phyloP scores from a whole-genome alignment of 768 basidiomycete species.

The Hypsizygus marmoreus region DNA sequence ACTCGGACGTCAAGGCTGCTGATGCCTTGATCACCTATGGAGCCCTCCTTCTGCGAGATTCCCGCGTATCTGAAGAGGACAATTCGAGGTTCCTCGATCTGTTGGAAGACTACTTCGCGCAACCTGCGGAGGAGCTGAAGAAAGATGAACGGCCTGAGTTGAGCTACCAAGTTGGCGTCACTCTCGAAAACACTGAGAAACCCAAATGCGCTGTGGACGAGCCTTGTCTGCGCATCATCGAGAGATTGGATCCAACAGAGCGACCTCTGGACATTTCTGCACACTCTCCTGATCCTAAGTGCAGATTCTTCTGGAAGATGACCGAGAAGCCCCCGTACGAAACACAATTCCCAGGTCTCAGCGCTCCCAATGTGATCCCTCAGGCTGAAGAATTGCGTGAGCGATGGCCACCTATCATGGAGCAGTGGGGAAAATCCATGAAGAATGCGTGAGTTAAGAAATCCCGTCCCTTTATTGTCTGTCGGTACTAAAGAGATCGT shows the following conservation, averaged over 20 bases:
- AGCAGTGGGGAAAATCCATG: slow-evolving; percentile 88
- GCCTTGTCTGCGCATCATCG: slow-evolving; percentile 81
- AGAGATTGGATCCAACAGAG: slow-evolving; percentile 71
- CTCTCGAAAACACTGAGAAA: slow-evolving; percentile 95
- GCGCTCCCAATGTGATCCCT: slow-evolving; percentile 84
- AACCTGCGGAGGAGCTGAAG: slow-evolving; percentile 59
- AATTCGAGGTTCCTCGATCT: slow-evolving; percentile 85
- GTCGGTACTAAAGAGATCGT: no score
- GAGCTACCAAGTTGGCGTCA: slow-evolving; percentile 91
- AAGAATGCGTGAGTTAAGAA: slow-evolving; percentile 85
- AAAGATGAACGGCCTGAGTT: slow-evolving; percentile 84
- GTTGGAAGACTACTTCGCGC: slow-evolving; percentile 91
- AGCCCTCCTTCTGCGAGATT: slow-evolving; percentile 84
- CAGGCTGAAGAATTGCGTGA: slow-evolving; percentile 53
- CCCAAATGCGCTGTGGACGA: slow-evolving; percentile 83
- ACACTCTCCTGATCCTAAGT: slow-evolving; percentile 90
- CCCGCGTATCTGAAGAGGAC: slow-evolving; percentile 79
- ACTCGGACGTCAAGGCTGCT: slow-evolving; percentile 56
- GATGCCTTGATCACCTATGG: slow-evolving; percentile 83
- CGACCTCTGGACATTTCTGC: slow-evolving; percentile 82
- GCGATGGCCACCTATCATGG: slow-evolving; percentile 74
- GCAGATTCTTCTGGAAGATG: slow-evolving; percentile 93
- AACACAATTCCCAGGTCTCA: slow-evolving; percentile 74
- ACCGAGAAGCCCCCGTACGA: slow-evolving; percentile 71
- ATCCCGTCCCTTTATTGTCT: slow-evolving; percentile 35